Evolutionary conservation across 2,329 filamentous ascomycete species (phyloP).

Genomic region (Aspergillus persii): DNA sequence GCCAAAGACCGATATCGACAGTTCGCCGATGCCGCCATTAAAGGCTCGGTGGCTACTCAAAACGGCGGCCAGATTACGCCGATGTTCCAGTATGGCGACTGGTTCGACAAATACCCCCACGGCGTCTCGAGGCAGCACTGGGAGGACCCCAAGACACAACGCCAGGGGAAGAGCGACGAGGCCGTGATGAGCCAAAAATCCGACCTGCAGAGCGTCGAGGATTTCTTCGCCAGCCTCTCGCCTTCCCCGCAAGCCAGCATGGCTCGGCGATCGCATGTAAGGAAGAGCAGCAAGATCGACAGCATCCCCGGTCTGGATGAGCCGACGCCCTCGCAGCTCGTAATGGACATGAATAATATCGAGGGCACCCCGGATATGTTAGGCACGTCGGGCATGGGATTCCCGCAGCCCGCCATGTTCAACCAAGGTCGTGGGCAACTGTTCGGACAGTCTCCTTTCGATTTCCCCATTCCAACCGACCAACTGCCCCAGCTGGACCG

Average conservation of each 20-base stretch:
- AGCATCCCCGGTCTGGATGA: constrained; percentile 24
- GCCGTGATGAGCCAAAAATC: constrained; percentile 84
- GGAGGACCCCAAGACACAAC: constrained; percentile 68
- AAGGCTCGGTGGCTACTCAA: constrained; percentile 52
- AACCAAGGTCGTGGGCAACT: constrained; percentile 25
- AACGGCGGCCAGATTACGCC: constrained; percentile 48
- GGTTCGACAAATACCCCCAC: constrained; percentile 93
- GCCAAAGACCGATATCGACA: constrained; percentile 83
- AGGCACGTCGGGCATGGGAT: constrained; percentile 31
- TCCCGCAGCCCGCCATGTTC: constrained; percentile 38
- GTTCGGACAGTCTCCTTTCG: constrained; percentile 35
- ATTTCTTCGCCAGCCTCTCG: constrained; percentile 82
- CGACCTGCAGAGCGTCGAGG: constrained; percentile 88
- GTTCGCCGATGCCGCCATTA: constrained; percentile 76
- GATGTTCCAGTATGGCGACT: constrained; percentile 94
- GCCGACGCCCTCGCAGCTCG: constrained; percentile 25
- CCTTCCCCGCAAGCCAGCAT: constrained; percentile 53
- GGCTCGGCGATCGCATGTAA: constrained; percentile 42
- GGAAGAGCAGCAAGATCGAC: constrained; percentile 28
- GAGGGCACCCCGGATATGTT: constrained; percentile 29
- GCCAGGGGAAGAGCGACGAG: constrained; percentile 78
- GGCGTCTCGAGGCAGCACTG: constrained; percentile 84
- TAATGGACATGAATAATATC: constrained; percentile 28
- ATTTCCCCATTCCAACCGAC: constrained; percentile 38
- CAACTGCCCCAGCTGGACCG: constrained; percentile 68